A percentile compares a stretch with the other conserved stretches of the same genome.
Evolutionary conservation across 2,329 filamentous ascomycete species (phyloP).

Genomic region (Samsoniella hepiali): DNA sequence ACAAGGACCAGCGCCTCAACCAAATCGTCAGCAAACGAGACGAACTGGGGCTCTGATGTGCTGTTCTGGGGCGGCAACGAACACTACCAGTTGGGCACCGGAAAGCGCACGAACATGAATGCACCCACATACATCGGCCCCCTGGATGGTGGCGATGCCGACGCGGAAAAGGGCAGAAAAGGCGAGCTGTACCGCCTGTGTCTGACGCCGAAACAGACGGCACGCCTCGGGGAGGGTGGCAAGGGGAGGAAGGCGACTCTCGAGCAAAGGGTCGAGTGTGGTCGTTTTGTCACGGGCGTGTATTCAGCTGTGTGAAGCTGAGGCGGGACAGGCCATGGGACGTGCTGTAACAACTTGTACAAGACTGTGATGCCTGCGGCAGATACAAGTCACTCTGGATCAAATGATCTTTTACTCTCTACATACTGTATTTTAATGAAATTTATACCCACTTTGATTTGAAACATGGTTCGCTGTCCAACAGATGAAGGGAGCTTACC

Average conservation of each 20-base stretch:
- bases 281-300: slow-evolving; percentile 74
- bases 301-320: slow-evolving; percentile 61
- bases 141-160: slow-evolving; percentile 60
- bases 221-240: slow-evolving; percentile 56
- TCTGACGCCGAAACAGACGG: slow-evolving; percentile 72
- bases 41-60: slow-evolving; percentile 84
- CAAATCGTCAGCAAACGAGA: slow-evolving; percentile 60
- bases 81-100: slow-evolving; percentile 87
- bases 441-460: slow-evolving; percentile 4
- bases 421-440: slow-evolving; percentile 6
- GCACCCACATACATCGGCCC: slow-evolving; percentile 76
- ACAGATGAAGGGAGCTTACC: neutral
- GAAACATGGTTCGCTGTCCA: neutral
- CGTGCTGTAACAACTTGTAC: slow-evolving; percentile 4
- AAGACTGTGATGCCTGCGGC: slow-evolving; percentile 5
- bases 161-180: slow-evolving; percentile 56
- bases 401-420: neutral
- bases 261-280: slow-evolving; percentile 87
- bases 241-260: slow-evolving; percentile 68
- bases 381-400: neutral
- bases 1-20: slow-evolving; percentile 59
- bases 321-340: neutral
- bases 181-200: slow-evolving; percentile 71
- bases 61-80: slow-evolving; percentile 96
- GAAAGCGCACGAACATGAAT: slow-evolving; percentile 77